Conservation (phyloP, 73 alveolate species). For the Paramecium biaurelia region DNA sequence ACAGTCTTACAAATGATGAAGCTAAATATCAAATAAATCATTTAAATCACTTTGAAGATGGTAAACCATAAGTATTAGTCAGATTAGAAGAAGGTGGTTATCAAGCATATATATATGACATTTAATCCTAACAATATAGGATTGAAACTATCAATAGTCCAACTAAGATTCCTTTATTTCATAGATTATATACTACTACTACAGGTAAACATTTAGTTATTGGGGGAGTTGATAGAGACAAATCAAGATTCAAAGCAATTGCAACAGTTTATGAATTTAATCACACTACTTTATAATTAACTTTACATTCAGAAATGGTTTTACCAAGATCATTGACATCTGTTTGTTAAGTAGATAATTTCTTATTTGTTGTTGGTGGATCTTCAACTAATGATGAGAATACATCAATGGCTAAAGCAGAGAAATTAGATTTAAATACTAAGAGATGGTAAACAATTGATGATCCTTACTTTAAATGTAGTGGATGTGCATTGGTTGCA, state of each 20-base stretch:
- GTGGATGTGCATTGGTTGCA: conserved; percentile 24
- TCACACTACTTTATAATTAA: neutral
- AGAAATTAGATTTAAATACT: neutral
- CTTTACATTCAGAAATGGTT: conserved; percentile 28
- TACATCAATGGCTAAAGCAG: conserved; percentile 28
- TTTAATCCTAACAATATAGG: neutral
- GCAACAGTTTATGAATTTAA: conserved; percentile 19
- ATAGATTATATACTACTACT: neutral
- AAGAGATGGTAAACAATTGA: neutral
- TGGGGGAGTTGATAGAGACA: conserved; percentile 42
- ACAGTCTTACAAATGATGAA: neutral
- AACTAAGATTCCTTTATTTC: neutral
- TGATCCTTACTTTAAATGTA: conserved; percentile 25
- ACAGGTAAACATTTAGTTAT: neutral
- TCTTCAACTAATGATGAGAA: conserved; percentile 38
- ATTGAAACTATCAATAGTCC: neutral
- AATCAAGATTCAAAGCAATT: conserved; percentile 1
- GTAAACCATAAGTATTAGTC: neutral
- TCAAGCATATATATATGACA: neutral
- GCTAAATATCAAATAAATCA: neutral
- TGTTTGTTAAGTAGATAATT: neutral
- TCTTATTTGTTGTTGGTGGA: conserved; percentile 34
- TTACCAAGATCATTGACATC: conserved; percentile 37
- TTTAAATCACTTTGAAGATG: conserved; percentile 14
- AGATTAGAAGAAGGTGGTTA: conserved; percentile 38